Conservation (phyloP, 1,284 basidiomycete species). For the Sanghuangporus sanghuang region DNA sequence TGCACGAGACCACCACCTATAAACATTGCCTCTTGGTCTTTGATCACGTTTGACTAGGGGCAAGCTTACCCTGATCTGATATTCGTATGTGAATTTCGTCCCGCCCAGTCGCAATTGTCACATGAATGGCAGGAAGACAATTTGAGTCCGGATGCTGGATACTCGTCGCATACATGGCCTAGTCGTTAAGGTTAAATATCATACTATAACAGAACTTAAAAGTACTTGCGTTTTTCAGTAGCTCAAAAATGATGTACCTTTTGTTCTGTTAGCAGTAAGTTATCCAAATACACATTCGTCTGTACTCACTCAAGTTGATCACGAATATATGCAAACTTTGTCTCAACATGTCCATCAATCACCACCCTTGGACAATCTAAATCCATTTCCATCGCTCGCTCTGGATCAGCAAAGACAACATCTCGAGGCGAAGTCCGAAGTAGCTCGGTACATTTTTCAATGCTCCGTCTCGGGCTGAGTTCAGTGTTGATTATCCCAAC, state of each 20-base stretch:
- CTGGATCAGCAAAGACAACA: constrained; percentile 36
- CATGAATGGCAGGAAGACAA: constrained; percentile 52
- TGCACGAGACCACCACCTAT: constrained; percentile 66
- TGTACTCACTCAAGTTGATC: constrained; percentile 77
- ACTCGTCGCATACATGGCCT: constrained; percentile 62
- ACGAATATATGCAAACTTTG: constrained; percentile 79
- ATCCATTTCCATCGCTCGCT: constrained; percentile 23
- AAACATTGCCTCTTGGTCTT: background rate
- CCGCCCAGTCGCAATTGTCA: constrained; percentile 69
- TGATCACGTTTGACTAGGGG: background rate
- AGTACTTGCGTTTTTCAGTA: constrained; percentile 74
- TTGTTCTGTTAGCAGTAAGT: constrained; percentile 6
- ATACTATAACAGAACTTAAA: constrained; percentile 16
- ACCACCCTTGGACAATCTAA: constrained; percentile 58
- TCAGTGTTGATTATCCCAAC: constrained; percentile 87
- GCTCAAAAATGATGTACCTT: constrained; percentile 85
- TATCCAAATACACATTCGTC: background rate
- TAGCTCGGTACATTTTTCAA: constrained; percentile 62
- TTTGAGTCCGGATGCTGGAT: constrained; percentile 39
- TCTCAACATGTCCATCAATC: constrained; percentile 70
- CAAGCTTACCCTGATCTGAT: constrained; percentile 71
- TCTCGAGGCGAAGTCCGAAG: constrained; percentile 47
- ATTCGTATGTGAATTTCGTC: constrained; percentile 75
- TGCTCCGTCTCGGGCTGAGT: constrained; percentile 64
- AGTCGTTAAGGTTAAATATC: background rate